Evolutionary conservation across 805 yeast species (phyloP), one percentile per base, ranked within the genome.

Genomic region (Nakazawaea wyomingensis): DNA sequence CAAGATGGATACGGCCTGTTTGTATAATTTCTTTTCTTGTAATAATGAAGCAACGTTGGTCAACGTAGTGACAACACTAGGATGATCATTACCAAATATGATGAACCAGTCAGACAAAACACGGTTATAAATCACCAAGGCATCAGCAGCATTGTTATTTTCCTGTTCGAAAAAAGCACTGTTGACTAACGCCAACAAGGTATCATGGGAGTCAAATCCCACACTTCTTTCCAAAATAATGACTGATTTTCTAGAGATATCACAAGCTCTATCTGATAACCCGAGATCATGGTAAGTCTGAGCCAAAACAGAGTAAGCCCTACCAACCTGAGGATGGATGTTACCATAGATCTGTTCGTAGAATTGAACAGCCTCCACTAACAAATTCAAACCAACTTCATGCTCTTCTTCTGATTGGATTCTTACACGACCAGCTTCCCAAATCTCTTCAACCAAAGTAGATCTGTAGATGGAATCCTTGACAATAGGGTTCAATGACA

Each of bases 261-360:
- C 73, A 41, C 79, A 70, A 10, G 96, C 89, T 50, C 78, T 80
- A 19, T 67, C 65, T 17, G 65, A 58, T 52, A 74, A 64, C 13
- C 79, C 78, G 35, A 78, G 58, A 46, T 82, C 88, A 45, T 77
- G 72, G 64, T 78, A 85, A 16, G 80, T 61, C 48, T 80, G 79
- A 11, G 95, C 83, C 37, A 88, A 67, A 8, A 76, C 67, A 33
- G 80, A 65, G 55, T 82, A 83, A 28, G 80, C 80, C 40, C 75
- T 75, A 11, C 91, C 88, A 22, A 90, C 85, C 52, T 82, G 88
- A 7, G 83, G 74, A 55, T 90, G 93, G 24, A 91, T 73, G 21
- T 72, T 59, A 24, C 98, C 96, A 53, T 85, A 85, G 24, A 87
- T 78, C 57, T 88, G 96, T 59, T 89, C 96, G 49, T 78, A 78